Percentiles rank a stretch among this genome's conserved stretches.
These are phyloP conservation scores for Phoenix dactylifera DNA, from an alignment of 176 grass and related monocot species.

Conservation along the genomic window DNA sequence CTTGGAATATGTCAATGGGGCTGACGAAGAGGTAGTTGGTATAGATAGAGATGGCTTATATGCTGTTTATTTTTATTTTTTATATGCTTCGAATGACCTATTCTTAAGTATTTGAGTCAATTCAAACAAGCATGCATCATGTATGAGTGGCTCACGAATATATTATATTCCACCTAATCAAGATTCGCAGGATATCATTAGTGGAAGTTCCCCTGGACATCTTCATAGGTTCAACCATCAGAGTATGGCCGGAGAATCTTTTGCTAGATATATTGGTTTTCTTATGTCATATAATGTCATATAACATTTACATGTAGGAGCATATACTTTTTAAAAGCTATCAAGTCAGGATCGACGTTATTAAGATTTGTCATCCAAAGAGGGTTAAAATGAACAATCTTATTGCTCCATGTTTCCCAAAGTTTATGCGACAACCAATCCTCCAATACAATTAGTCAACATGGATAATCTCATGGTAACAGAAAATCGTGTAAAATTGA, in stretches of 20 bases:
- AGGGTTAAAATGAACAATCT: no score
- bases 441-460: no score
- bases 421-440: no score
- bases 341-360: background rate
- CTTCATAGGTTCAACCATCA: no score
- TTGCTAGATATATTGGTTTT: background rate
- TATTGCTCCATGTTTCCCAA: no score
- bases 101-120: slow-evolving; percentile 6
- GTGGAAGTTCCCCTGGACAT: no score
- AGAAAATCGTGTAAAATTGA: no score
- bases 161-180: slow-evolving; percentile 31
- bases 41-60: background rate
- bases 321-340: background rate
- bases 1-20: no score
- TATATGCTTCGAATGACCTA: background rate
- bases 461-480: no score
- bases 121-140: background rate
- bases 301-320: background rate
- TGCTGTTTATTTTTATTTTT: slow-evolving; percentile 8
- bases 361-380: no score
- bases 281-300: background rate
- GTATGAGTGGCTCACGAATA: slow-evolving; percentile 24
- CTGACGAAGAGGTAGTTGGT: no score
- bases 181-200: slow-evolving; percentile 11
- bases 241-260: no score